Evolutionary conservation across 225 moss, liverwort and hornwort genomes (phyloP), one percentile per base, ranked within the genome.

Genomic region (Marchantia polymorpha): DNA sequence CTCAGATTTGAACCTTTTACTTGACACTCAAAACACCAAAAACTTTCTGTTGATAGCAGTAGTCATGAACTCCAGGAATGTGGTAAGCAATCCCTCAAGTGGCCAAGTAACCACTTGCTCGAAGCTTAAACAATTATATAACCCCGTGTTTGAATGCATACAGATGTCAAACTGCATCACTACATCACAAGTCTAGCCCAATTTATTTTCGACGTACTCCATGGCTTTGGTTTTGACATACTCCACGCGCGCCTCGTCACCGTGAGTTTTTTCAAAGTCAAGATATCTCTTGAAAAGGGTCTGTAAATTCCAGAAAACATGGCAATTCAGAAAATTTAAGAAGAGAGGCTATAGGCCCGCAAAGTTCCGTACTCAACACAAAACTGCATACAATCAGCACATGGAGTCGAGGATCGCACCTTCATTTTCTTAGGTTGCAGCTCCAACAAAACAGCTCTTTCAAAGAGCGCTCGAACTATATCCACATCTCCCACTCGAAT

Each of bases 221-320:
- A 93, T 88, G 17, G 89, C 89, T 75, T 89, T 89, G 16, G 29
- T 65, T 75, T 86, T 86, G 9, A 89, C 89, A 67, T 82, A 84
- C 75, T 84, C 69, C 0, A 82, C 67, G 8, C 90, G 84, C 66
- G 77, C 85, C 56, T 87, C 91, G 73, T 99, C 91, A 20, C 99
- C 93, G 64, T 88, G 78, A 29, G 82, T 73, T 83, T 95, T 99
- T 82, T 99, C 99, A 73, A 90, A 95, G 81, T 99, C 99, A 82
- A 99, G 84, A 56, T 93, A 99, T 79, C 92, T 95, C 88, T 99
- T 99, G 91, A 95, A 99, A 17, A 97, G 85, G 79, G 91, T 92
- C 97, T 97, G 89, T 8, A 31, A 83, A 50, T 64, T 22, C 3
- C 64, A 71, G 29, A 52, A 25, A 68, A 14, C 23, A 47, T 12